Evolutionary conservation across 805 yeast species (phyloP).

Genomic region (Candida ulmi): DNA sequence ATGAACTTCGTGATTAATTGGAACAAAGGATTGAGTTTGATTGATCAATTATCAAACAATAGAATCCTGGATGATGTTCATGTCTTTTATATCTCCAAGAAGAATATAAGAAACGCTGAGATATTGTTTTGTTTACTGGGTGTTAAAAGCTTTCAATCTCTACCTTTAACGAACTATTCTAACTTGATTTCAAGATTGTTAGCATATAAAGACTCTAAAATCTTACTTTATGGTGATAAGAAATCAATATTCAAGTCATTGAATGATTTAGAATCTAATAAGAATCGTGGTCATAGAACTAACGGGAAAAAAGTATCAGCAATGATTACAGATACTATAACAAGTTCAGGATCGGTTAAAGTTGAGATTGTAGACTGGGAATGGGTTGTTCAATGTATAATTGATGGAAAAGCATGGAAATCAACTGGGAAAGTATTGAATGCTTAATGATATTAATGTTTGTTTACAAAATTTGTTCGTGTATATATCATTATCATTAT

Average conservation of each 20-base stretch:
- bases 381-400: slow-evolving; percentile 62
- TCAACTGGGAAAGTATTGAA: slow-evolving; percentile 3
- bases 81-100: slow-evolving; percentile 12
- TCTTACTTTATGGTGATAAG: slow-evolving; percentile 4
- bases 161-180: slow-evolving; percentile 3
- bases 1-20: slow-evolving; percentile 35
- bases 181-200: slow-evolving; percentile 1
- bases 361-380: slow-evolving; percentile 48
- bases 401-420: slow-evolving; percentile 26
- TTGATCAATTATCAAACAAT: slow-evolving; percentile 39
- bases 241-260: background rate
- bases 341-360: background rate
- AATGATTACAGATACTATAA: background rate
- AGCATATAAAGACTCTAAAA: slow-evolving; percentile 12
- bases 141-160: background rate
- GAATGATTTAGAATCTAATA: background rate
- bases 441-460: background rate
- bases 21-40: slow-evolving; percentile 25
- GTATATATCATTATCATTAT: too few relatives aligned
- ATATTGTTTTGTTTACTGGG: background rate
- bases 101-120: background rate
- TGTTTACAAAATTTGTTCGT: too few relatives aligned
- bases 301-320: background rate
- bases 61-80: slow-evolving; percentile 12
- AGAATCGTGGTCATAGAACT: background rate